phyloP scores from a whole-genome alignment of 345 rosid genomes.

The Hibiscus mutabilis region DNA sequence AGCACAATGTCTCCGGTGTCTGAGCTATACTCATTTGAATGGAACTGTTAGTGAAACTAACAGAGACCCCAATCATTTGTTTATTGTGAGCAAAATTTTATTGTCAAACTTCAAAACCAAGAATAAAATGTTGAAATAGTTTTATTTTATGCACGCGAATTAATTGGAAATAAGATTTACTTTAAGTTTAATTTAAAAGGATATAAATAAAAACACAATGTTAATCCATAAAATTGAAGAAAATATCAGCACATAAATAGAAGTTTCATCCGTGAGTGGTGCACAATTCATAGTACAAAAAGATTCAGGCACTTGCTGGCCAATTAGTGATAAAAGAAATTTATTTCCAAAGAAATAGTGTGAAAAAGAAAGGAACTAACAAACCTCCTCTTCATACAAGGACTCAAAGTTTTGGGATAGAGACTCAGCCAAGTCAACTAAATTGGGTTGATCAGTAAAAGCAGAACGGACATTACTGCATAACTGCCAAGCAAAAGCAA shows the following conservation, averaged over 20 bases:
- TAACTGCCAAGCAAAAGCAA: conserved; percentile 53
- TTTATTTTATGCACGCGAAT: neutral
- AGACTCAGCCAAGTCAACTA: conserved; percentile 60
- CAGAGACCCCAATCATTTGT: neutral
- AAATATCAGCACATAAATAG: neutral
- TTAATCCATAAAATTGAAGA: neutral
- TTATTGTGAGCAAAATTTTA: neutral
- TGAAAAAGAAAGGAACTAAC: conserved; percentile 19
- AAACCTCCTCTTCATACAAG: conserved; percentile 68
- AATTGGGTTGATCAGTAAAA: conserved; percentile 63
- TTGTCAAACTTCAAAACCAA: neutral
- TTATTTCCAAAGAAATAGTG: neutral
- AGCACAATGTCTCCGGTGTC: neutral
- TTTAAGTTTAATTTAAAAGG: neutral
- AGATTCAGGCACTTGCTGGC: neutral
- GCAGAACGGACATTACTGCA: conserved; percentile 66
- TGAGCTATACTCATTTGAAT: neutral
- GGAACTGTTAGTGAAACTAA: neutral
- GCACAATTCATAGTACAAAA: neutral
- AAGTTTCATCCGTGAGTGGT: neutral
- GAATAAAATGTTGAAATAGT: neutral
- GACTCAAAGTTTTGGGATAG: conserved; percentile 67
- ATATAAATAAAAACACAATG: neutral
- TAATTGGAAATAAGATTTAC: neutral
- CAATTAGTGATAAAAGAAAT: neutral